Evolutionary conservation across 768 basidiomycete species (phyloP).

Genomic region (Collybia mongolica): DNA sequence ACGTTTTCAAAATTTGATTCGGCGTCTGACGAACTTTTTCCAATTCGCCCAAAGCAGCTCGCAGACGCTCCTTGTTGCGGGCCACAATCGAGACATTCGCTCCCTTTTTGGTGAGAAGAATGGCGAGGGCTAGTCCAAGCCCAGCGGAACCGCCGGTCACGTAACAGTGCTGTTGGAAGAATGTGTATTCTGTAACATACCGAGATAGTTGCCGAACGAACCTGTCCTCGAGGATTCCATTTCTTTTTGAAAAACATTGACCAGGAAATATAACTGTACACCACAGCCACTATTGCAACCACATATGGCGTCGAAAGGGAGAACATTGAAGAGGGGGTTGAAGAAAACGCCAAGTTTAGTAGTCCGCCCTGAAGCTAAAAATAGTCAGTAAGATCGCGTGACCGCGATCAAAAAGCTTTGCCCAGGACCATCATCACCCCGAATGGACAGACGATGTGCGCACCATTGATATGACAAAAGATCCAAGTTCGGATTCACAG

Average conservation of each 20-base stretch:
- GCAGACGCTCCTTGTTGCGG: constrained; percentile 63
- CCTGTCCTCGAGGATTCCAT: constrained; percentile 46
- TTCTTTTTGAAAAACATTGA: constrained; percentile 27
- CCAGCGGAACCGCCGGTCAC: constrained; percentile 88
- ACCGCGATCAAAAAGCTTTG: not conserved
- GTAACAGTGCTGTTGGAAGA: constrained; percentile 66
- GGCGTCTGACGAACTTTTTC: constrained; percentile 60
- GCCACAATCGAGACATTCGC: constrained; percentile 89
- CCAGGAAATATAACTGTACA: constrained; percentile 7
- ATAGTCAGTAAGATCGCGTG: not conserved
- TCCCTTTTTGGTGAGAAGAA: constrained; percentile 63
- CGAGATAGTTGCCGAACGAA: constrained; percentile 5
- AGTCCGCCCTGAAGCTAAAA: not conserved
- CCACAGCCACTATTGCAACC: constrained; percentile 1
- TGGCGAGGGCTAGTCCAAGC: constrained; percentile 75
- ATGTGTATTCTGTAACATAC: not conserved
- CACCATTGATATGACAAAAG: not conserved
- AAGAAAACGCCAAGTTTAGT: not conserved
- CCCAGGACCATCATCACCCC: not conserved
- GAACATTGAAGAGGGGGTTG: not conserved
- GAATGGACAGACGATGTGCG: not conserved
- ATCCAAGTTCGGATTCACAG: not conserved
- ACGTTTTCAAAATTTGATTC: constrained; percentile 59
- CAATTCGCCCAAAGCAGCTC: constrained; percentile 58
- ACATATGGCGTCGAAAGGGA: too few species aligned